phyloP scores from a whole-genome alignment of 2,329 filamentous ascomycete species.

The Chalaropsis thielavioides region DNA sequence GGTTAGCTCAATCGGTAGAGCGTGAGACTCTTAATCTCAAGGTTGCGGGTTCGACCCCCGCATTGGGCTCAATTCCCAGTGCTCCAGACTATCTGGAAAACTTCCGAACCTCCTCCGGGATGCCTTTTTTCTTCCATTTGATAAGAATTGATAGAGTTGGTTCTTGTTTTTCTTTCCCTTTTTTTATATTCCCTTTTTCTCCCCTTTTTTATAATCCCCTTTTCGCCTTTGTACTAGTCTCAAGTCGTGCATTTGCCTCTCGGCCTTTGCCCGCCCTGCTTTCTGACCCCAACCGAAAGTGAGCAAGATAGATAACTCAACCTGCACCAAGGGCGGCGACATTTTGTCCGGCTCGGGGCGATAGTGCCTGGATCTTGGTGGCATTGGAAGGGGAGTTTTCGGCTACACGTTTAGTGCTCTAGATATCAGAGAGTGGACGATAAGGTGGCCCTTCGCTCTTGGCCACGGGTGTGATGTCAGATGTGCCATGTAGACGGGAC shows the following conservation, averaged over 20 bases:
- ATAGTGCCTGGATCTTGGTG: not conserved
- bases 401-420: no score
- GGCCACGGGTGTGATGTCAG: no score
- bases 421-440: no score
- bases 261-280: no score
- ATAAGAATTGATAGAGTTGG: not conserved
- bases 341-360: not conserved
- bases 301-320: no score
- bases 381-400: not conserved
- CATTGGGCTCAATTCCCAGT: slow-evolving; percentile 20
- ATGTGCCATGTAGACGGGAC: no score
- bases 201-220: no score
- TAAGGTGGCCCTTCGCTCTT: no score
- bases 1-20: slow-evolving; percentile 59
- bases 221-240: no score
- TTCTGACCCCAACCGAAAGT: no score
- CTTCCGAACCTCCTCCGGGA: slow-evolving; percentile 4
- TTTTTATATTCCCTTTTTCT: not conserved
- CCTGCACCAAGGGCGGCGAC: no score
- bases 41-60: slow-evolving; percentile 31
- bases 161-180: not conserved
- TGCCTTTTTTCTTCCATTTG: not conserved
- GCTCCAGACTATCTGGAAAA: slow-evolving; percentile 15
- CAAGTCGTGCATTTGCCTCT: no score
- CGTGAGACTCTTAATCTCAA: slow-evolving; percentile 52